These are phyloP conservation scores for Echinochloa phyllopogon DNA, from an alignment of 176 grass and related monocot species.

Conservation along the genomic window DNA sequence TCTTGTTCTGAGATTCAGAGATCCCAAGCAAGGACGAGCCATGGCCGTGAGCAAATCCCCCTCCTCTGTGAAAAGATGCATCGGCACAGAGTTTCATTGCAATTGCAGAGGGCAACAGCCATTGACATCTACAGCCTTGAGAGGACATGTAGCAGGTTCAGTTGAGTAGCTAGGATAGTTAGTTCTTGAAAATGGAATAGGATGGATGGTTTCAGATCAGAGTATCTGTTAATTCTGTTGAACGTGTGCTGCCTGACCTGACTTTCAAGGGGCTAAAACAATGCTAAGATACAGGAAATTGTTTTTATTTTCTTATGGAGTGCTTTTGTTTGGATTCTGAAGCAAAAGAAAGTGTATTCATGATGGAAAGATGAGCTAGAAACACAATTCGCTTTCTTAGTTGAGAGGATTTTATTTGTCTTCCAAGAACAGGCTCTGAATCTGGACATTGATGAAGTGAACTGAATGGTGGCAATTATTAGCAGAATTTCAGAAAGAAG, in stretches of 20 bases:
- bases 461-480: too few species aligned
- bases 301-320: too few species aligned
- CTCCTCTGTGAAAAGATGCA: background rate
- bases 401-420: too few species aligned
- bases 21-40: background rate
- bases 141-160: background rate
- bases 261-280: background rate
- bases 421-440: too few species aligned
- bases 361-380: too few species aligned
- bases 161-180: too few species aligned
- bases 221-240: background rate
- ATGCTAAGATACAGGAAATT: too few species aligned
- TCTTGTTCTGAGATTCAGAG: constrained; percentile 5
- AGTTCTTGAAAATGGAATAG: too few species aligned
- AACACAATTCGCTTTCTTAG: too few species aligned
- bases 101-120: background rate
- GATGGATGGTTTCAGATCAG: background rate
- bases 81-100: background rate
- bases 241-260: background rate
- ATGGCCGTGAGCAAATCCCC: background rate
- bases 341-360: too few species aligned
- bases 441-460: too few species aligned
- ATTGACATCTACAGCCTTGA: background rate
- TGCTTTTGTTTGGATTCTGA: too few species aligned
- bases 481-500: background rate